phyloP scores from a whole-genome alignment of 371 early-diverging fungal genomes.

The Lichtheimia ramosa region DNA sequence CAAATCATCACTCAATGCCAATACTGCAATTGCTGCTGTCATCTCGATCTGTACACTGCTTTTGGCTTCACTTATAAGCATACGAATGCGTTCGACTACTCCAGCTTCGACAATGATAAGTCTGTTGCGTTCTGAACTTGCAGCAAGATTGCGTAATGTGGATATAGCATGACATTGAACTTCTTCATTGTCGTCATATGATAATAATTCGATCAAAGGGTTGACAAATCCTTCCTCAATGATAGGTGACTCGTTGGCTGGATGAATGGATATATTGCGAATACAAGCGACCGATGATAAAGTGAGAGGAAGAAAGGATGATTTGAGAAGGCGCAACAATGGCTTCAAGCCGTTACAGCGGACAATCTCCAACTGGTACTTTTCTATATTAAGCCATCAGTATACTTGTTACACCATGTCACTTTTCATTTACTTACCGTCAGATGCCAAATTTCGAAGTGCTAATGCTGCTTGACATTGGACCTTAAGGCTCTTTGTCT shows the following conservation, averaged over 20 bases:
- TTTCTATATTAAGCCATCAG: conserved; percentile 45
- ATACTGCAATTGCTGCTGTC: conserved; percentile 87
- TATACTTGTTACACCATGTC: conserved; percentile 2
- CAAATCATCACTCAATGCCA: conserved; percentile 80
- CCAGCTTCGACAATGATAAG: conserved; percentile 78
- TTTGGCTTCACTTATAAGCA: conserved; percentile 61
- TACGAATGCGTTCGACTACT: conserved; percentile 74
- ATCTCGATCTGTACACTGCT: conserved; percentile 78
- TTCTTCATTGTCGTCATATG: conserved; percentile 78
- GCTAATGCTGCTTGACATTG: conserved; percentile 91
- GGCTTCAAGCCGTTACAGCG: conserved; percentile 76
- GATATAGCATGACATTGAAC: conserved; percentile 87
- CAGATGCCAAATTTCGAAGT: conserved; percentile 88
- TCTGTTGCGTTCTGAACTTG: conserved; percentile 82
- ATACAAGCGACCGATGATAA: conserved; percentile 92
- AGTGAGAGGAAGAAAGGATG: conserved; percentile 76
- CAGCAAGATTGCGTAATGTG: conserved; percentile 85
- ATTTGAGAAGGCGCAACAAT: conserved; percentile 74
- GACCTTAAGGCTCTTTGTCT: conserved; percentile 79
- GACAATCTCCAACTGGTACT: conserved; percentile 86
- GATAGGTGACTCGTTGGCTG: conserved; percentile 84
- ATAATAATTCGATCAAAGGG: conserved; percentile 70
- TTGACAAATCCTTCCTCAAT: conserved; percentile 81
- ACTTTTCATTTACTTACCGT: conserved; percentile 39
- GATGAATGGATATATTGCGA: conserved; percentile 91